Evolutionary conservation across 371 early-diverging fungal species (phyloP), one percentile per base, ranked within the genome.

Genomic region (Circinella umbellata): DNA sequence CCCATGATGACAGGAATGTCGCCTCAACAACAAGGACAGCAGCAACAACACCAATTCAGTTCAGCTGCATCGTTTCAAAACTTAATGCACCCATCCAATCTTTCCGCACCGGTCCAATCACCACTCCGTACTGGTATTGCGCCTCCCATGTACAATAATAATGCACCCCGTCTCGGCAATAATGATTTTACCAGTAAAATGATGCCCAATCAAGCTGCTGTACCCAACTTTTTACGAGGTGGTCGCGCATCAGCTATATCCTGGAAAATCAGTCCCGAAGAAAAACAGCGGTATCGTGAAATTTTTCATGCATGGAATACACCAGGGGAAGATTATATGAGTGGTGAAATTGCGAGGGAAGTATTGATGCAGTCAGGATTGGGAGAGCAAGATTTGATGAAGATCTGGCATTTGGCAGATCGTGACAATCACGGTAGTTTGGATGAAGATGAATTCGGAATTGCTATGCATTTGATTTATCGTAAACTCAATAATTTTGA

Each of bases 241-340:
- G 72, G 47, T 63, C 75, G 5, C 73, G 73, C 15, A 9, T 70
- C 74, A 5, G 64, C 59, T n/a, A 67, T 79, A 7, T 76, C 80
- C 48, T 95, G 96, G 97, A 92, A 91, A 27, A 92, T 97, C 37
- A 86, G 92, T 13, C 85, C 88, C 4, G 87, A 88, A 27, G 98
- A 97, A 71, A 91, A 91, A 71, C 88, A 88, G 4, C 87, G 89
- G 38, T 96, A 95, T 71, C 92, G 93, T 64, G 85, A 88, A 34
- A 91, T 95, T 62, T 97, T 97, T 76, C 85, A 88, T 46, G 91
- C 91, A 5, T 95, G 94, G 93, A 96, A 96, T 70, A 83, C 86
- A 0, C 84, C 88, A n/a, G 89, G 87, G 20, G 83, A 89, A 2
- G 95, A 94, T 3, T 94, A 88, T 73, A 83, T 96, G 72, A 81